phyloP scores from a whole-genome alignment of 371 early-diverging fungal genomes.

The Rozella allomycis region DNA sequence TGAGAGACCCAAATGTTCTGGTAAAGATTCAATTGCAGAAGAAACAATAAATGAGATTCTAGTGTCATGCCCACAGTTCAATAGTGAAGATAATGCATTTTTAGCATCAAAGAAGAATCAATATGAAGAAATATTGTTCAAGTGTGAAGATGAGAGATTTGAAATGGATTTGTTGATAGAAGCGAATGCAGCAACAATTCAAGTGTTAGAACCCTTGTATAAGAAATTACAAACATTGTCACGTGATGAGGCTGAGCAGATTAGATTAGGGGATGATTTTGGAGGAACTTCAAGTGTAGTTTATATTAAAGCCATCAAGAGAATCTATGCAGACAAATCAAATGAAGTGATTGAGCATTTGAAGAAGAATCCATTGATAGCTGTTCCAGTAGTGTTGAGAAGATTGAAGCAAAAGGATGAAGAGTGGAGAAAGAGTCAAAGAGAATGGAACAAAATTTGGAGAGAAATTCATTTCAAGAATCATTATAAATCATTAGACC shows the following conservation, averaged over 20 bases:
- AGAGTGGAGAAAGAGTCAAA: slow-evolving; percentile 68
- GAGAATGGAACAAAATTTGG: slow-evolving; percentile 89
- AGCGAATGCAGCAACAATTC: slow-evolving; percentile 72
- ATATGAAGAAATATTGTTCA: slow-evolving; percentile 86
- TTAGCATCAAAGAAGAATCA: slow-evolving; percentile 76
- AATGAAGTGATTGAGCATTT: slow-evolving; percentile 76
- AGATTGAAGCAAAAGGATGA: slow-evolving; percentile 93
- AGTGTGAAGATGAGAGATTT: slow-evolving; percentile 93
- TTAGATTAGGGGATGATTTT: too few species aligned
- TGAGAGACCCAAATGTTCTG: slow-evolving; percentile 39
- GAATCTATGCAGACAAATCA: background rate
- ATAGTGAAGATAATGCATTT: slow-evolving; percentile 84
- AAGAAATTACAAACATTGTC: too few species aligned
- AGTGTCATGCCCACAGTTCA: slow-evolving; percentile 84
- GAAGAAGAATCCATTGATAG: slow-evolving; percentile 70
- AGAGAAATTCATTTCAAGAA: slow-evolving; percentile 76
- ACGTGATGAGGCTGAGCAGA: too few species aligned
- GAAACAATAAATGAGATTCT: slow-evolving; percentile 91
- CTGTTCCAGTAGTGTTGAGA: slow-evolving; percentile 85
- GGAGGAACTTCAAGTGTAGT: slow-evolving; percentile 9
- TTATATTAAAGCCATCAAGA: background rate
- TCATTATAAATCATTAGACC: slow-evolving; percentile 90
- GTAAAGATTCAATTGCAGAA: slow-evolving; percentile 62
- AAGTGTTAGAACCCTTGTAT: slow-evolving; percentile 75
- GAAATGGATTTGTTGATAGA: slow-evolving; percentile 95